Evolutionary conservation across 441 rosid genomes (phyloP).

Genomic region (Sinapis alba): DNA sequence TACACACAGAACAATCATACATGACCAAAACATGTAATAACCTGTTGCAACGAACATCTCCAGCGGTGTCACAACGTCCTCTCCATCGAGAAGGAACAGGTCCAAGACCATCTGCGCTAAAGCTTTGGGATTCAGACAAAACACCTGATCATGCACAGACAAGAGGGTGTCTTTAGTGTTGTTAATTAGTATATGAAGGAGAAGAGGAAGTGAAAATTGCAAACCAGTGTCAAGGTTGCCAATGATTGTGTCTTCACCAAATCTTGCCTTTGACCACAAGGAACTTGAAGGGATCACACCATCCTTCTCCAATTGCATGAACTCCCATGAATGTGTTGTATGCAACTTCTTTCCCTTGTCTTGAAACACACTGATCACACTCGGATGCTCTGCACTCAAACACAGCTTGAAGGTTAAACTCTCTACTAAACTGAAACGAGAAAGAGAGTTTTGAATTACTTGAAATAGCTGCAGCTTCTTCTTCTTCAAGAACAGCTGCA

Average conservation of each 20-base stretch:
- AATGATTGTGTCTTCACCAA: slow-evolving; percentile 23
- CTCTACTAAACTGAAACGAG: not conserved
- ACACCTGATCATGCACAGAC: slow-evolving; percentile 43
- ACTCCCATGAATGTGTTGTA: slow-evolving; percentile 20
- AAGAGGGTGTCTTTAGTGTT: not conserved
- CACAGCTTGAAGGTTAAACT: not conserved
- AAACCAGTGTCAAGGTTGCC: slow-evolving; percentile 62
- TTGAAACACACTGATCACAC: slow-evolving; percentile 20
- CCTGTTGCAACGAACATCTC: slow-evolving; percentile 17
- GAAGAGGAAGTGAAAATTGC: not conserved
- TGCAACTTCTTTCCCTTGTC: slow-evolving; percentile 13
- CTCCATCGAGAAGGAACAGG: slow-evolving; percentile 45
- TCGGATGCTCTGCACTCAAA: slow-evolving; percentile 1
- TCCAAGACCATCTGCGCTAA: slow-evolving; percentile 54
- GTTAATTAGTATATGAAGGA: not conserved
- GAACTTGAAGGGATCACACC: slow-evolving; percentile 20
- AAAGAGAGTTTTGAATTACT: not conserved
- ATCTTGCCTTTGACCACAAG: slow-evolving; percentile 23
- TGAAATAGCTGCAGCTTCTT: slow-evolving; percentile 19
- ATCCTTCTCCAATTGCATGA: slow-evolving; percentile 20
- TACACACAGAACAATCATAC: not conserved
- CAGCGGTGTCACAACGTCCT: slow-evolving; percentile 3
- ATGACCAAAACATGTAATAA: not conserved
- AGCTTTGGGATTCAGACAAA: slow-evolving; percentile 71
- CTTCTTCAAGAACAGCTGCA: slow-evolving; percentile 23